Base-by-base conservation (phyloP, 371 early-diverging fungal species). In the Paraphysoderma sedebokerense region DNA sequence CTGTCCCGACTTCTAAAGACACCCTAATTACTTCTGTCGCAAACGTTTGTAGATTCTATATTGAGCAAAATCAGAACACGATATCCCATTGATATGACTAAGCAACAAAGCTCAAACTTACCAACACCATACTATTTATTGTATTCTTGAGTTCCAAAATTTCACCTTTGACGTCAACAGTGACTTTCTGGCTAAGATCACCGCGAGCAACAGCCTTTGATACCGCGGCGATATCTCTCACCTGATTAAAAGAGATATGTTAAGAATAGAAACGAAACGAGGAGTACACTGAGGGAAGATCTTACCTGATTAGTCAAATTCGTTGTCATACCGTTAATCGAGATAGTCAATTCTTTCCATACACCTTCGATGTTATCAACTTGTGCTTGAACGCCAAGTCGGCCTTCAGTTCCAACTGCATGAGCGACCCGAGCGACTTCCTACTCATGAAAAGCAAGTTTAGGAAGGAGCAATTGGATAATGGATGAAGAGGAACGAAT, bases 161-260 rank as follows among this genome's bases (percentile, higher is more conserved):
- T 54, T 79, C 79, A 27, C 83, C 83, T 54, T 72, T 66, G 23
- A 77, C 76, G 42, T 74, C 54, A 17, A 66, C 65, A 3, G 52
- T 70, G 57, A 76, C 68, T 54, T 77, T 72, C 54, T 73, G 69
- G 15, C 70, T 71, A 5, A 83, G 61, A 56, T 83, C 80, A 38
- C 84, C 84, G 19, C 65, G 58, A 9, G 77, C 81, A 51, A 82
- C 79, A 5, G 83, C 72, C 5, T 70, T 76, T 40, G 76, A 74
- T n/a, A 79, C 76, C 59, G 71, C 63, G 26, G 77, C 77, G 51
- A 82, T 82, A 54, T 76, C 81, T 38, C 83, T 65, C 7, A 81
- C 79, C 51, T 82, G n/a, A n/a, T n/a, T n/a, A n/a, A n/a, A n/a
- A n/a, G n/a, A n/a, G n/a, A n/a, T n/a, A n/a, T n/a, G n/a, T n/a